Evolutionary conservation across 352 stramenopile genomes (phyloP).

Genomic region (Pythium sp.): DNA sequence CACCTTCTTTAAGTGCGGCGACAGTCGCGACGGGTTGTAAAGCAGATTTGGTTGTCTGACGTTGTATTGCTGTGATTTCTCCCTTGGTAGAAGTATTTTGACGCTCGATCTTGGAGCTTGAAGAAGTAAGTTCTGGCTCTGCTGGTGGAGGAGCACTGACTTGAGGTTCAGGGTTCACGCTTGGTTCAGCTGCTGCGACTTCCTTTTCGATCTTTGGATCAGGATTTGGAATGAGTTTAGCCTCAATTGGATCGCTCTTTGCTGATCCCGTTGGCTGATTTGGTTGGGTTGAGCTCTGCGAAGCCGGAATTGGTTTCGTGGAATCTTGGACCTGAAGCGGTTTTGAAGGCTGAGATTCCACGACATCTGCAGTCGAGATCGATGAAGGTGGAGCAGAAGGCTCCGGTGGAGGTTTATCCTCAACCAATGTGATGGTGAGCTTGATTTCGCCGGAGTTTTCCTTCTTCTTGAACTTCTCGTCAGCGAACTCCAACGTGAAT

Average conservation of each 20-base stretch:
- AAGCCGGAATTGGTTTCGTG: too few species aligned
- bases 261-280: not conserved
- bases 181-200: not conserved
- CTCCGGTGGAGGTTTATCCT: slow-evolving; percentile 6
- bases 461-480: slow-evolving; percentile 47
- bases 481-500: slow-evolving; percentile 38
- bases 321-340: not conserved
- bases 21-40: not conserved
- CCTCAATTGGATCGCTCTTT: not conserved
- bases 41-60: not conserved
- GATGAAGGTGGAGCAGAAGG: not conserved
- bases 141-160: not conserved
- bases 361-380: not conserved
- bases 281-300: too few species aligned
- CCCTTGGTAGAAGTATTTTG: not conserved
- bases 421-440: slow-evolving; percentile 42
- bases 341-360: not conserved
- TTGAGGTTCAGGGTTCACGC: not conserved
- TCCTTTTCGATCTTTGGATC: not conserved
- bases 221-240: not conserved
- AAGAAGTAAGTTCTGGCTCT: not conserved
- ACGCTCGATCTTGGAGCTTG: not conserved
- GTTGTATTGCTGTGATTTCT: not conserved
- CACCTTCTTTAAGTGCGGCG: not conserved
- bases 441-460: slow-evolving; percentile 32